phyloP scores from a whole-genome alignment of 2,329 filamentous ascomycete genomes.

The Penicillium italicum region DNA sequence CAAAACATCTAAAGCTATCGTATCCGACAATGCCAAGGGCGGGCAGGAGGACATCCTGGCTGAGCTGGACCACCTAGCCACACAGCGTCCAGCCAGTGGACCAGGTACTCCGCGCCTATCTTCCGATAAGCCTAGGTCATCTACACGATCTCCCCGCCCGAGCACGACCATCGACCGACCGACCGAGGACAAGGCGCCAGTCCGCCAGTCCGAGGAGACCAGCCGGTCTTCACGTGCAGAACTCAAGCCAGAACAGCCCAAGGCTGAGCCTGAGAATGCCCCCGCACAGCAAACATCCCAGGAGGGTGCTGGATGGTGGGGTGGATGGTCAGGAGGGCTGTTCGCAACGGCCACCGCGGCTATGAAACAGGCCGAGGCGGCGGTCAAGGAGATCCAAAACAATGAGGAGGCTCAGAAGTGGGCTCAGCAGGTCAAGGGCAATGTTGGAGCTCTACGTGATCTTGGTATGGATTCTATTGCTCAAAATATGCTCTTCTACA shows the following conservation, averaged over 20 bases:
- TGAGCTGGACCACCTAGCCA: constrained; percentile 77
- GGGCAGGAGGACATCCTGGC: constrained; percentile 73
- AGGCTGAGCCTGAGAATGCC: constrained; percentile 42
- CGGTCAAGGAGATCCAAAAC: constrained; percentile 90
- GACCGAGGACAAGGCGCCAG: constrained; percentile 61
- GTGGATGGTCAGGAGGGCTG: constrained; percentile 57
- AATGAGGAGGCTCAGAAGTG: constrained; percentile 96
- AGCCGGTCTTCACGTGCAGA: constrained; percentile 66
- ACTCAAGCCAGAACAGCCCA: constrained; percentile 59
- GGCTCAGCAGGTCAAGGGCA: constrained; percentile 89
- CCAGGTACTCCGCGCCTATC: constrained; percentile 75
- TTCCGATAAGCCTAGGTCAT: constrained; percentile 47
- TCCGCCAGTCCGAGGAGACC: constrained; percentile 75
- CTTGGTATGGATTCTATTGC: constrained; percentile 56
- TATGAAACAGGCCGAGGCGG: constrained; percentile 86
- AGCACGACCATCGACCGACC: constrained; percentile 52
- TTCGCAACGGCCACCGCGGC: constrained; percentile 70
- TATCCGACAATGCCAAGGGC: constrained; percentile 25
- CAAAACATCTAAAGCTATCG: constrained; percentile 29
- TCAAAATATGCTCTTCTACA: neutral
- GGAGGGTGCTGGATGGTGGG: constrained; percentile 75
- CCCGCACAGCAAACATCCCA: constrained; percentile 44
- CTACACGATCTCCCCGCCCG: constrained; percentile 54
- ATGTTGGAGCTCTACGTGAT: constrained; percentile 72
- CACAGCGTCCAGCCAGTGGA: constrained; percentile 65